Percentiles rank a stretch among this genome's conserved stretches.
phyloP scores from a whole-genome alignment of 768 basidiomycete genomes.

The Termitomyces sp. region DNA sequence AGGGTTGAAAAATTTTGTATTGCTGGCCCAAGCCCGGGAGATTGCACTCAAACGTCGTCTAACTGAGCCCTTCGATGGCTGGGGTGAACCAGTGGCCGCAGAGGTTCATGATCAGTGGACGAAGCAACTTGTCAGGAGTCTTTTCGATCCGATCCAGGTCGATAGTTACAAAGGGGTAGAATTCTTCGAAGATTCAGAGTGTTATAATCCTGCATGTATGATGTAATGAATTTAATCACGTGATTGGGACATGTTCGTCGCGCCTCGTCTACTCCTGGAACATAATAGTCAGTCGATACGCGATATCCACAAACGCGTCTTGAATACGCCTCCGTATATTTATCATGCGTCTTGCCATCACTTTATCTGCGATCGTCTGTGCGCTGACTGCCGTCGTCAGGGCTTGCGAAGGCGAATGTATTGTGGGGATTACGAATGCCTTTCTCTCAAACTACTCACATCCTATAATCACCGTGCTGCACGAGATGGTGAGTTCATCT shows the following conservation, averaged over 20 bases:
- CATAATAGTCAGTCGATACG: background rate
- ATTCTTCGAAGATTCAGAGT: no score
- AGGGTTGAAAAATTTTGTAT: background rate
- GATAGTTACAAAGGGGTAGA: no score
- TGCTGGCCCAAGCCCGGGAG: background rate
- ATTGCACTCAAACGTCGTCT: no score
- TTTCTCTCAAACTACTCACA: slow-evolving; percentile 44
- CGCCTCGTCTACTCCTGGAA: background rate
- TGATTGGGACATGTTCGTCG: background rate
- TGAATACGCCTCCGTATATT: background rate
- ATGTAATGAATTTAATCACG: no score
- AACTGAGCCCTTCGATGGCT: background rate
- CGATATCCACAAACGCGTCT: background rate
- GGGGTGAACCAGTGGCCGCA: background rate
- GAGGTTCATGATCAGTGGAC: background rate
- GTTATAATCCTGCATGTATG: no score
- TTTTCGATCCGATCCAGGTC: background rate
- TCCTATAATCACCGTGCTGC: slow-evolving; percentile 33
- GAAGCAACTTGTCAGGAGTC: background rate
- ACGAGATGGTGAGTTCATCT: slow-evolving; percentile 33
- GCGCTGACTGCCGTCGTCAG: slow-evolving; percentile 30
- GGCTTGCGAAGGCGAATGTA: slow-evolving; percentile 72
- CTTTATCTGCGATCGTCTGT: slow-evolving; percentile 19
- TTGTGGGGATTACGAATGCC: slow-evolving; percentile 49
- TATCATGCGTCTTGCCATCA: slow-evolving; percentile 15